These are phyloP conservation scores for Limnomonas spitsbergensis DNA, from an alignment of 139 green algal genomes.

Conservation along the genomic window DNA sequence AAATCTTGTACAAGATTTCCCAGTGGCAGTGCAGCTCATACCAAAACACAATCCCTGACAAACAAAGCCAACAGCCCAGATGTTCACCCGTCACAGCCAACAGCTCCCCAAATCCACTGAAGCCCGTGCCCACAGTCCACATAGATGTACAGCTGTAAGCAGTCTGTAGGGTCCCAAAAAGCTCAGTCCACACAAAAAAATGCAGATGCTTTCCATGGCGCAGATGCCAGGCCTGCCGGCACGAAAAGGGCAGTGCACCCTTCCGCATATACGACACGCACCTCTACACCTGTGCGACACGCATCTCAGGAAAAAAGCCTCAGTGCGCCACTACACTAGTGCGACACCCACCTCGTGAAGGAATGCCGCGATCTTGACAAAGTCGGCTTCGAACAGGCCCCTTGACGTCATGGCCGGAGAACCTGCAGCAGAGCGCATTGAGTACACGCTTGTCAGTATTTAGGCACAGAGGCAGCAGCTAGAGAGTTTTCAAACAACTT, in stretches of 20 bases:
- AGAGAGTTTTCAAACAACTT: too few species aligned
- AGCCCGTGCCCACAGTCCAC: too few species aligned
- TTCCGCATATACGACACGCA: background rate
- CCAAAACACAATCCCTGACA: too few species aligned
- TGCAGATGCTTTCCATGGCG: too few species aligned
- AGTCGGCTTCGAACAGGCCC: constrained; percentile 87
- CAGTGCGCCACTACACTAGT: background rate
- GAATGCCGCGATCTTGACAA: constrained; percentile 79
- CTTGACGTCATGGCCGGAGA: constrained; percentile 92
- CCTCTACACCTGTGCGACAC: background rate
- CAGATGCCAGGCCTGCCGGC: background rate
- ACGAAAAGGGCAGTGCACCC: background rate
- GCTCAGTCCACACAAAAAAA: too few species aligned
- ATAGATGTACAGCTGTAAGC: too few species aligned
- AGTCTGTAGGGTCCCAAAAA: too few species aligned
- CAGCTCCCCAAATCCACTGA: too few species aligned
- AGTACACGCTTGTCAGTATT: background rate
- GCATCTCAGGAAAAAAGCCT: background rate
- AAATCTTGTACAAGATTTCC: too few species aligned
- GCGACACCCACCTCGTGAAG: constrained; percentile 62
- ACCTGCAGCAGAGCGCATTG: constrained; percentile 25
- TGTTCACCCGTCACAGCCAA: too few species aligned
- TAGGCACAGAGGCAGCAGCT: background rate
- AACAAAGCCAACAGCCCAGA: too few species aligned
- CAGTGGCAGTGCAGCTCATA: too few species aligned